phyloP scores from a whole-genome alignment of 192 early-diverging fungal genomes.

The Backusella liffmaniae region DNA sequence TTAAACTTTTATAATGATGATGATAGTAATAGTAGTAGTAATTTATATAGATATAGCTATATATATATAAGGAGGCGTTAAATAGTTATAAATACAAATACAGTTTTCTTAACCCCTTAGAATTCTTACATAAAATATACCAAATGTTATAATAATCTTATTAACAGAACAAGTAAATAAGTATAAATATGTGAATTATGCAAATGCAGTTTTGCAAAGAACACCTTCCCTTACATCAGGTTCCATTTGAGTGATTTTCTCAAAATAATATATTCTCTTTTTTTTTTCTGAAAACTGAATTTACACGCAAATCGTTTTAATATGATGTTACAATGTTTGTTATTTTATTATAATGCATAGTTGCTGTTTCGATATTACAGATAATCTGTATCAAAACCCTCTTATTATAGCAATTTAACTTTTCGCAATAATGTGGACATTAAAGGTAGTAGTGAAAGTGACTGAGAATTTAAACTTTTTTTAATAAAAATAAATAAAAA shows the following conservation, averaged over 20 bases:
- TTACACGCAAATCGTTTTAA: not conserved
- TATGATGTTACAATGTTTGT: not conserved
- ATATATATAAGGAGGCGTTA: not conserved
- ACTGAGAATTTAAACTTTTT: constrained; percentile 4
- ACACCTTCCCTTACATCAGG: not conserved
- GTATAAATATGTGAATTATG: constrained; percentile 4
- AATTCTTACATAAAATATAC: not conserved
- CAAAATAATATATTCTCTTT: not conserved
- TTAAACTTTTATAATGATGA: not conserved
- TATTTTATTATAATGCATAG: not conserved
- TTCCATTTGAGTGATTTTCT: not conserved
- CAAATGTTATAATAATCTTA: not conserved
- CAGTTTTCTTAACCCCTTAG: not conserved
- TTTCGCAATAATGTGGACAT: not conserved
- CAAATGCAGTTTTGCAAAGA: constrained; percentile 3
- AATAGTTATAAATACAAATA: not conserved
- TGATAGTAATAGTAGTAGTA: not conserved
- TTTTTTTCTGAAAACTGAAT: not conserved
- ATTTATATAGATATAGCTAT: not conserved
- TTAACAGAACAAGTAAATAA: constrained; percentile 2
- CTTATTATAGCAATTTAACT: not conserved
- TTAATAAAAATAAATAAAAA: not conserved
- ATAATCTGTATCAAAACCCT: not conserved
- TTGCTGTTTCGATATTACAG: not conserved
- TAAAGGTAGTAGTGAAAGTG: not conserved